phyloP scores from a whole-genome alignment of 2,329 filamentous ascomycete species.

The Myotisia sp. region DNA sequence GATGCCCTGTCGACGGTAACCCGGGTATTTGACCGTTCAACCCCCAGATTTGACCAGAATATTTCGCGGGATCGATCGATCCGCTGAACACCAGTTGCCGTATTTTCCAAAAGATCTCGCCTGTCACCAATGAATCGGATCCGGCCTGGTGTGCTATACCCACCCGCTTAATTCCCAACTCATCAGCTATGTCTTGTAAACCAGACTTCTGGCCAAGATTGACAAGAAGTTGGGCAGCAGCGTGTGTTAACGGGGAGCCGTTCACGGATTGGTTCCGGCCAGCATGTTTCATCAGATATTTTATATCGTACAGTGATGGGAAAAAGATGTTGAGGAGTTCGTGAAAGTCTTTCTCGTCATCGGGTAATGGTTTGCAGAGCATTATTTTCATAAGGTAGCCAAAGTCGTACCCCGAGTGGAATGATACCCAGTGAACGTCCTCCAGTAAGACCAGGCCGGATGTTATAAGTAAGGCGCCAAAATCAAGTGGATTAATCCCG shows the following conservation, averaged over 20 bases:
- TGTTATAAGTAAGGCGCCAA: slow-evolving; percentile 77
- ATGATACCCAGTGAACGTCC: slow-evolving; percentile 89
- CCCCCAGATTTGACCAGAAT: slow-evolving; percentile 85
- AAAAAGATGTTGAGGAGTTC: slow-evolving; percentile 84
- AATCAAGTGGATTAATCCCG: slow-evolving; percentile 79
- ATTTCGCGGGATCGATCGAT: slow-evolving; percentile 60
- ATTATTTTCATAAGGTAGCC: slow-evolving; percentile 93
- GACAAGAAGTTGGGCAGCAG: slow-evolving; percentile 58
- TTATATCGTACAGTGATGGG: slow-evolving; percentile 86
- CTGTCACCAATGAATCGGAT: slow-evolving; percentile 84
- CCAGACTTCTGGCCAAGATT: slow-evolving; percentile 84
- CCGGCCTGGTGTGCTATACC: slow-evolving; percentile 85
- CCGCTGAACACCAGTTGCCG: slow-evolving; percentile 76
- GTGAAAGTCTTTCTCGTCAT: slow-evolving; percentile 81
- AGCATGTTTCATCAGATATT: slow-evolving; percentile 88
- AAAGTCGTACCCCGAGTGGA: slow-evolving; percentile 97
- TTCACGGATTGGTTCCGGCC: slow-evolving; percentile 54
- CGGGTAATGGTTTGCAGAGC: slow-evolving; percentile 65
- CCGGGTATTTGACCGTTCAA: slow-evolving; percentile 57
- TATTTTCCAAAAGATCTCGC: slow-evolving; percentile 89
- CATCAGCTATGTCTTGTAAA: slow-evolving; percentile 84
- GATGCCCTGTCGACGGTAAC: slow-evolving; percentile 29
- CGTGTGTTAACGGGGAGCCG: slow-evolving; percentile 47
- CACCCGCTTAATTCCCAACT: slow-evolving; percentile 76
- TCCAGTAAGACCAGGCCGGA: slow-evolving; percentile 81